These are phyloP conservation scores for Blastocystis sp. DNA, from an alignment of 352 stramenopile species.

Conservation along the genomic window DNA sequence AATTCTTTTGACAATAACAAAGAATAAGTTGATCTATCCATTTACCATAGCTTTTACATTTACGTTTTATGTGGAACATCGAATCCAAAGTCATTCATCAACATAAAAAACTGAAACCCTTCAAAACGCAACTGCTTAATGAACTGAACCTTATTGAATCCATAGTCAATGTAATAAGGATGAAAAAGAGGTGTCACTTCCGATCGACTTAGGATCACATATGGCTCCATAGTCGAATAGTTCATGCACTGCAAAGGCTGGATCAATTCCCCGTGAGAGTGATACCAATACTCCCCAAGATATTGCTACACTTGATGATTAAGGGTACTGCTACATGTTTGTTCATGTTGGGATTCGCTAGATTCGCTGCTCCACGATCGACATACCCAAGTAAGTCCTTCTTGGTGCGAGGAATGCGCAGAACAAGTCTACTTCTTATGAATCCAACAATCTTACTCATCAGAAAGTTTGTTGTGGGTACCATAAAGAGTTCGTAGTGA, in stretches of 20 bases:
- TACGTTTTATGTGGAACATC: constrained; percentile 29
- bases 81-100: not conserved
- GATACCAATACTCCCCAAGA: not conserved
- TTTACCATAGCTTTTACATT: not conserved
- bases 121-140: not conserved
- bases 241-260: not conserved
- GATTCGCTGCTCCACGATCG: not conserved
- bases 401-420: not conserved
- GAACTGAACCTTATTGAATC: constrained; percentile 26
- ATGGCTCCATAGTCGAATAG: constrained; percentile 17
- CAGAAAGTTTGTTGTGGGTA: too few relatives aligned
- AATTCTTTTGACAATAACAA: not conserved
- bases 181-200: not conserved
- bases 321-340: not conserved
- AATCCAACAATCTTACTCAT: not conserved
- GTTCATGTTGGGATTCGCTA: constrained; percentile 11
- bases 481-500: not conserved
- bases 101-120: not conserved
- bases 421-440: not conserved
- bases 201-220: not conserved
- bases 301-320: not conserved
- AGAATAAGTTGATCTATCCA: not conserved
- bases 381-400: not conserved
- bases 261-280: not conserved
- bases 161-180: constrained; percentile 21